Percentiles rank a stretch among this genome's conserved stretches.
These are phyloP conservation scores for Cystobasidium sp. DNA, from an alignment of 1,284 basidiomycete genomes.

Conservation along the genomic window DNA sequence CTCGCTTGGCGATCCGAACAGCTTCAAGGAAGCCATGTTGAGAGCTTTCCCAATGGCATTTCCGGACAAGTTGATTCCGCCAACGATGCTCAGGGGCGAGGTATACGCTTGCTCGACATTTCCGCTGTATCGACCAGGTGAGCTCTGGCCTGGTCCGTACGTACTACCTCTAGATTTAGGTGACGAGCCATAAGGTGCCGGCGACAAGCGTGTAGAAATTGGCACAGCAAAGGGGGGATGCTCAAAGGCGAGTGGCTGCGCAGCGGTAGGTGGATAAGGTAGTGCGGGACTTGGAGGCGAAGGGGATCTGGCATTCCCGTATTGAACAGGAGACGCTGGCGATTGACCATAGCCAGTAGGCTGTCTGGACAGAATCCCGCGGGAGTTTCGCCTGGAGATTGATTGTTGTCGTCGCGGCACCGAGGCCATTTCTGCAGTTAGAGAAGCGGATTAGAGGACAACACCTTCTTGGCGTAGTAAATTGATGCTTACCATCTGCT, in stretches of 20 bases:
- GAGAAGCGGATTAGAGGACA: background rate
- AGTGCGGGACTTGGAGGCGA: constrained; percentile 37
- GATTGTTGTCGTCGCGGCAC: constrained; percentile 56
- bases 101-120: constrained; percentile 46
- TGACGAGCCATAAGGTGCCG: constrained; percentile 26
- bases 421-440: constrained; percentile 58
- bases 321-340: constrained; percentile 52
- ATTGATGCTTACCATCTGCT: constrained; percentile 60
- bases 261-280: constrained; percentile 33
- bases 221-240: constrained; percentile 41
- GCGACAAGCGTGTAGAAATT: background rate
- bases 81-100: constrained; percentile 51
- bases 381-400: constrained; percentile 57
- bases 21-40: constrained; percentile 83
- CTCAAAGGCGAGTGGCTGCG: constrained; percentile 15
- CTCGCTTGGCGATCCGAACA: constrained; percentile 69
- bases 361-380: constrained; percentile 51
- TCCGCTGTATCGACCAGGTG: constrained; percentile 16
- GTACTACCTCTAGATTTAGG: constrained; percentile 9
- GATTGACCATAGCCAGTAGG: constrained; percentile 49
- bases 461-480: background rate
- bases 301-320: constrained; percentile 14
- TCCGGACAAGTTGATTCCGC: constrained; percentile 43
- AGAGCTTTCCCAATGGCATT: constrained; percentile 71
- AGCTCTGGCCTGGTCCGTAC: background rate